These are phyloP conservation scores for Trichoderma oligosporum DNA, from an alignment of 2,329 filamentous ascomycete genomes.

Conservation along the genomic window DNA sequence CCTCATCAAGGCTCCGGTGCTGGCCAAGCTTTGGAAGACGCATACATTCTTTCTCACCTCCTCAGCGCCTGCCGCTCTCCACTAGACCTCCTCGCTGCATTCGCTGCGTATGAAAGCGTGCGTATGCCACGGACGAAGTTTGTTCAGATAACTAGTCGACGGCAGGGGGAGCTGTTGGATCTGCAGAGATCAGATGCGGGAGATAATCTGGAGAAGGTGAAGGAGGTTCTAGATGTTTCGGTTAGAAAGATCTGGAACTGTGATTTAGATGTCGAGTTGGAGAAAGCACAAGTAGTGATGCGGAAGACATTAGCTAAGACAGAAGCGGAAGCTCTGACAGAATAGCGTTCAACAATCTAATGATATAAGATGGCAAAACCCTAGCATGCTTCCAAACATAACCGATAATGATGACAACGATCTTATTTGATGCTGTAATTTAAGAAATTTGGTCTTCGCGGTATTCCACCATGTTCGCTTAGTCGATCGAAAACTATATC, in stretches of 20 bases:
- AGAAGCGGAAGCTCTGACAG: no score
- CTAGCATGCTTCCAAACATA: no score
- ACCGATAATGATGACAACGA: no score
- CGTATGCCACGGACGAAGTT: conserved; percentile 20
- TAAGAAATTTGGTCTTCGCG: no score
- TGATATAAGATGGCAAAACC: no score
- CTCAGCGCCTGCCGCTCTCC: conserved; percentile 12
- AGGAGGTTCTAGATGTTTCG: conserved; percentile 5
- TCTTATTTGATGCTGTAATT: no score
- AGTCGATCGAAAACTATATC: no score
- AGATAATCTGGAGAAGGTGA: conserved; percentile 18
- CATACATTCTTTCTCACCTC: conserved; percentile 24
- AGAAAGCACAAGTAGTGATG: conserved; percentile 1
- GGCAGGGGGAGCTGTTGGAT: conserved; percentile 20
- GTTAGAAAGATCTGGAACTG: conserved; percentile 14
- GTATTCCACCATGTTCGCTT: no score
- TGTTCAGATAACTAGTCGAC: conserved; percentile 20
- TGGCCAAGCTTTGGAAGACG: conserved; percentile 40
- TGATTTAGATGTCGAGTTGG: conserved; percentile 1
- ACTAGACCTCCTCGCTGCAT: conserved; percentile 12
- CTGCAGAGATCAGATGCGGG: conserved; percentile 11
- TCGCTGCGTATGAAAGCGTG: conserved; percentile 20
- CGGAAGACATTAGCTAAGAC: not conserved
- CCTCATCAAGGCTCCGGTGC: conserved; percentile 44
- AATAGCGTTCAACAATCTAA: no score